phyloP scores from a whole-genome alignment of 306 rosid species.

The Ormosia semicastrata region DNA sequence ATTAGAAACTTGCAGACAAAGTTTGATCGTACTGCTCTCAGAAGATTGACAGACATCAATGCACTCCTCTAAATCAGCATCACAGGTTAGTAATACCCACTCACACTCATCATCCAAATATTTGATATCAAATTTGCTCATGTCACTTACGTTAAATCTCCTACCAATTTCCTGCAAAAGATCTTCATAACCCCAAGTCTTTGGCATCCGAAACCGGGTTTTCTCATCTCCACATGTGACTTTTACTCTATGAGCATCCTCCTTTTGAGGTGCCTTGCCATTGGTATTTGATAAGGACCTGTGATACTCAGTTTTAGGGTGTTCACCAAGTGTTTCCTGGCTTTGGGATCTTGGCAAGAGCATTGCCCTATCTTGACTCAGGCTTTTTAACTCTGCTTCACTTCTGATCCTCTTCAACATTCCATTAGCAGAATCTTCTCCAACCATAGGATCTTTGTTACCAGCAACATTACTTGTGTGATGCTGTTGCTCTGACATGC shows the following conservation, averaged over 20 bases:
- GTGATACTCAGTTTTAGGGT: slow-evolving; percentile 24
- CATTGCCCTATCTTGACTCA: slow-evolving; percentile 33
- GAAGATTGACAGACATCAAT: slow-evolving; percentile 70
- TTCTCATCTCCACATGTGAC: slow-evolving; percentile 74
- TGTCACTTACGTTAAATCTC: slow-evolving; percentile 62
- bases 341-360: slow-evolving; percentile 60
- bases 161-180: slow-evolving; percentile 62
- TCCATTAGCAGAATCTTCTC: slow-evolving; percentile 39
- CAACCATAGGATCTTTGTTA: slow-evolving; percentile 39
- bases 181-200: slow-evolving; percentile 46
- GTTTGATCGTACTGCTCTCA: slow-evolving; percentile 59
- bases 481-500: slow-evolving; percentile 48
- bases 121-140: slow-evolving; percentile 61
- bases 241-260: slow-evolving; percentile 56
- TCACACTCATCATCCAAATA: slow-evolving; percentile 94
- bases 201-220: slow-evolving; percentile 71
- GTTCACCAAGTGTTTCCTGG: slow-evolving; percentile 57
- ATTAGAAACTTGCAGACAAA: slow-evolving; percentile 57
- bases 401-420: slow-evolving; percentile 67
- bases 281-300: slow-evolving; percentile 7
- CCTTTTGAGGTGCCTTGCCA: slow-evolving; percentile 21
- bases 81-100: slow-evolving; percentile 90
- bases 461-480: slow-evolving; percentile 26
- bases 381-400: slow-evolving; percentile 60
- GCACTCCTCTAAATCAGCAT: slow-evolving; percentile 90